These are phyloP conservation scores for Rhynchosporium graminicola DNA, from an alignment of 2,329 filamentous ascomycete genomes.

Conservation along the genomic window DNA sequence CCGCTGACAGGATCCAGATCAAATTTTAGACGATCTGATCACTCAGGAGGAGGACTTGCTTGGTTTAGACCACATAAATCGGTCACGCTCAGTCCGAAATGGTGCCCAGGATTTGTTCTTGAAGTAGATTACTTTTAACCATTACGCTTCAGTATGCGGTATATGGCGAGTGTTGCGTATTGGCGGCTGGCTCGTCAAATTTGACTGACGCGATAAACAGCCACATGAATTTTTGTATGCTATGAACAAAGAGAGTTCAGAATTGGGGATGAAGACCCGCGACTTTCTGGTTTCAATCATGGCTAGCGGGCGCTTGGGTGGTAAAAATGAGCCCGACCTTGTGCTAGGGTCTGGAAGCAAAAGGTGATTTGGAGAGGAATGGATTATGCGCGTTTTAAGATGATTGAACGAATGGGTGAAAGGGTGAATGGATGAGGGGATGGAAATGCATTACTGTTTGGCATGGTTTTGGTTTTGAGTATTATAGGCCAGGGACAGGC, in stretches of 20 bases:
- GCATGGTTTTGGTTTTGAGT: too few species aligned
- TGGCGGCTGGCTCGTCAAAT: neutral
- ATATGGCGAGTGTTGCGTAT: conserved; percentile 12
- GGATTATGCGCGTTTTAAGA: too few species aligned
- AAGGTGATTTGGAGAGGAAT: too few species aligned
- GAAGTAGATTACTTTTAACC: conserved; percentile 35
- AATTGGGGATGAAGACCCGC: too few species aligned
- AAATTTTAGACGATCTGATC: conserved; percentile 50
- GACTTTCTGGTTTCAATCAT: too few species aligned
- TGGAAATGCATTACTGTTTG: too few species aligned
- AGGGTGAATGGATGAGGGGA: too few species aligned
- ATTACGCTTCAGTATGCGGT: neutral
- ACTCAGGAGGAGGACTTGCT: conserved; percentile 60
- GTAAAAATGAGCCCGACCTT: too few species aligned
- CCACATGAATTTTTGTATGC: conserved; percentile 22
- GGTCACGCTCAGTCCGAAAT: conserved; percentile 58
- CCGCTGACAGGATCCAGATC: conserved; percentile 21
- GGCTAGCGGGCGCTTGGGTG: too few species aligned
- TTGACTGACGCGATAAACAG: neutral
- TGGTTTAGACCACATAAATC: conserved; percentile 66
- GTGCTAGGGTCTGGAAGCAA: too few species aligned
- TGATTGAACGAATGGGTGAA: too few species aligned
- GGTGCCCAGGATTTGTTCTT: conserved; percentile 65
- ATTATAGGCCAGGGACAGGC: too few species aligned
- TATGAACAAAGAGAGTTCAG: conserved; percentile 10